Evolutionary conservation across 2,329 filamentous ascomycete species (phyloP).

Genomic region (Nothomitra cinnamomea): DNA sequence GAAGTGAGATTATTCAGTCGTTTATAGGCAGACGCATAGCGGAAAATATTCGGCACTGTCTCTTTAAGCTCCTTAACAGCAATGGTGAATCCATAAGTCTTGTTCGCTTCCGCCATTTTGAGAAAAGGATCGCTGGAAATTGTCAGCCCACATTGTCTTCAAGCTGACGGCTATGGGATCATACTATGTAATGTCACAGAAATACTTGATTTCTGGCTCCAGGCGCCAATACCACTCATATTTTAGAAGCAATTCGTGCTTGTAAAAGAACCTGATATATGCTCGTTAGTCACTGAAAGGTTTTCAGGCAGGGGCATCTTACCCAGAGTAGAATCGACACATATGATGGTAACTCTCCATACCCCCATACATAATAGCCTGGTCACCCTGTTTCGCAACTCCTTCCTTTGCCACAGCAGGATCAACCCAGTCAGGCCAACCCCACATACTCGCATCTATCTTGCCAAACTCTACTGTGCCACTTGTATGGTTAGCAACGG

Average conservation of each 20-base stretch:
- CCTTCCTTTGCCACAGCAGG: slow-evolving; percentile 86
- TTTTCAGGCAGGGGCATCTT: slow-evolving; percentile 19
- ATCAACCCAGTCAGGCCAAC: slow-evolving; percentile 92
- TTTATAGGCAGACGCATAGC: slow-evolving; percentile 97
- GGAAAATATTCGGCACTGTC: slow-evolving; percentile 96
- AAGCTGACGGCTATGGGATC: slow-evolving; percentile 17
- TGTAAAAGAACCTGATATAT: slow-evolving; percentile 67
- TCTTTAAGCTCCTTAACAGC: slow-evolving; percentile 96
- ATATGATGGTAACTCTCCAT: slow-evolving; percentile 98
- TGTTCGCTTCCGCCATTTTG: slow-evolving; percentile 85
- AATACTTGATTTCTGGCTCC: slow-evolving; percentile 99
- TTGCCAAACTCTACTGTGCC: slow-evolving; percentile 79
- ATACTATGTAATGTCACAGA: slow-evolving; percentile 98
- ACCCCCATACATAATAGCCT: slow-evolving; percentile 97
- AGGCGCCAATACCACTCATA: slow-evolving; percentile 99
- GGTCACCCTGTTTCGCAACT: slow-evolving; percentile 90
- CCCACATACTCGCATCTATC: slow-evolving; percentile 84
- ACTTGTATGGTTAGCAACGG: slow-evolving; percentile 79
- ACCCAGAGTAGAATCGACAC: slow-evolving; percentile 99
- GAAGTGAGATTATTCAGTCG: slow-evolving; percentile 78
- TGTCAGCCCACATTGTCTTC: slow-evolving; percentile 17
- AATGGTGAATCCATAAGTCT: slow-evolving; percentile 98
- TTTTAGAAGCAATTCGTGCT: slow-evolving; percentile 83
- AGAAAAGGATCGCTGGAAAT: slow-evolving; percentile 72
- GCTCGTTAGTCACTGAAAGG: slow-evolving; percentile 8